These are phyloP conservation scores for Xylaria venustula DNA, from an alignment of 495 filamentous ascomycete species.

Conservation along the genomic window DNA sequence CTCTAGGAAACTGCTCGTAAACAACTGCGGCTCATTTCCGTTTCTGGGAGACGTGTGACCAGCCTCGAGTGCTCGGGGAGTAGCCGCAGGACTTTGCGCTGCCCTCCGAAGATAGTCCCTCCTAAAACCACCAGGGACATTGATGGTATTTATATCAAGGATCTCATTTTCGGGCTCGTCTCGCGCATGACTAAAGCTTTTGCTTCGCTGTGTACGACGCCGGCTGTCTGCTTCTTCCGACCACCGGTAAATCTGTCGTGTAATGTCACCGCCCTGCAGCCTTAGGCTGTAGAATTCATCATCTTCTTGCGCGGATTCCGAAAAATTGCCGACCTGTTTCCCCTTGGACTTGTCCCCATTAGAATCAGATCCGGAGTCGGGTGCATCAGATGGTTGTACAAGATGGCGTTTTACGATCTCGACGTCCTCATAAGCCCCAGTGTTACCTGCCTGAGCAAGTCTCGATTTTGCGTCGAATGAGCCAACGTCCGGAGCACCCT, in stretches of 20 bases:
- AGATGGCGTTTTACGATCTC: slow-evolving; percentile 81
- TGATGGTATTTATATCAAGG: slow-evolving; percentile 82
- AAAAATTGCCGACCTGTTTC: slow-evolving; percentile 45
- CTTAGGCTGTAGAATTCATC: slow-evolving; percentile 91
- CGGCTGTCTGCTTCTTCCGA: slow-evolving; percentile 74
- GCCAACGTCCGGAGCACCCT: slow-evolving; percentile 67
- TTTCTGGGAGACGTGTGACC: slow-evolving; percentile 35
- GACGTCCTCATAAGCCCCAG: slow-evolving; percentile 67
- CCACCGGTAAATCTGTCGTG: slow-evolving; percentile 90
- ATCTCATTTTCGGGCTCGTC: slow-evolving; percentile 75
- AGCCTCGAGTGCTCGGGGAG: slow-evolving; percentile 45
- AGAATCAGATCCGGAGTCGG: slow-evolving; percentile 36
- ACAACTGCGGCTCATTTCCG: slow-evolving; percentile 57
- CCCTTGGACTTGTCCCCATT: slow-evolving; percentile 43
- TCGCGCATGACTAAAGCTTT: slow-evolving; percentile 77
- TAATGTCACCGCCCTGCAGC: slow-evolving; percentile 92
- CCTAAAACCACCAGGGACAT: slow-evolving; percentile 88
- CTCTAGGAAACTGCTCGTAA: slow-evolving; percentile 91
- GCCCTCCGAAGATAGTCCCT: slow-evolving; percentile 78
- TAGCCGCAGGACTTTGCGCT: slow-evolving; percentile 54
- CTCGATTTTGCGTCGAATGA: slow-evolving; percentile 68
- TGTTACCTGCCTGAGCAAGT: slow-evolving; percentile 34
- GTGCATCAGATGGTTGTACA: slow-evolving; percentile 60
- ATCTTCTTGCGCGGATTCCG: slow-evolving; percentile 48
- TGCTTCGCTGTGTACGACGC: slow-evolving; percentile 63